Percentiles rank a stretch among this genome's conserved stretches.
phyloP scores from a whole-genome alignment of 2,329 filamentous ascomycete genomes.

The Colletotrichum limetticola region DNA sequence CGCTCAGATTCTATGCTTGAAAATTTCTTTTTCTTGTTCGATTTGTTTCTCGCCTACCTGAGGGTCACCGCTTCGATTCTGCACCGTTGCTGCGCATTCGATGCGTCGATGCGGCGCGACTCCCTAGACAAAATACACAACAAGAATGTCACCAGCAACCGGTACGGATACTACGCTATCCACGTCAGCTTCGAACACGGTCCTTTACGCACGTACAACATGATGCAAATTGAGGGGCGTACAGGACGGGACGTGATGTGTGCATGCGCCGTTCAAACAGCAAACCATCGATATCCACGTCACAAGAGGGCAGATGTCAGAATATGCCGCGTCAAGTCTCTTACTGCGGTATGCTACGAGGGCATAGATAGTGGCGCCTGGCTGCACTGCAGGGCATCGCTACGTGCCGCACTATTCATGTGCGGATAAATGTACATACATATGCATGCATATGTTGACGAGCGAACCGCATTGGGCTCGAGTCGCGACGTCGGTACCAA shows the following conservation, averaged over 20 bases:
- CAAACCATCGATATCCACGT: not conserved
- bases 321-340: conserved; percentile 2
- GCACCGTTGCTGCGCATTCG: not conserved
- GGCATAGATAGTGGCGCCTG: not conserved
- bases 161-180: not conserved
- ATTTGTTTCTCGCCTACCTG: not conserved
- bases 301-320: not conserved
- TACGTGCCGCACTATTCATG: conserved; percentile 16
- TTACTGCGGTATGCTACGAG: not conserved
- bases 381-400: conserved; percentile 2
- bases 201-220: not conserved
- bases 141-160: not conserved
- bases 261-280: not conserved
- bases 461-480: conserved; percentile 31
- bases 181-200: not conserved
- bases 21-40: not conserved
- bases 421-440: not conserved
- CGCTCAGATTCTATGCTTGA: conserved; percentile 1
- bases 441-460: conserved; percentile 25
- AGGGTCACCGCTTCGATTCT: not conserved
- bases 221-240: not conserved
- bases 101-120: not conserved
- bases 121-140: not conserved
- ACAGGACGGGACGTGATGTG: not conserved
- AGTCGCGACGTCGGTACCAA: conserved; percentile 31